phyloP scores from a whole-genome alignment of 495 filamentous ascomycete species.

The Melanomma pulvis-pyrius region DNA sequence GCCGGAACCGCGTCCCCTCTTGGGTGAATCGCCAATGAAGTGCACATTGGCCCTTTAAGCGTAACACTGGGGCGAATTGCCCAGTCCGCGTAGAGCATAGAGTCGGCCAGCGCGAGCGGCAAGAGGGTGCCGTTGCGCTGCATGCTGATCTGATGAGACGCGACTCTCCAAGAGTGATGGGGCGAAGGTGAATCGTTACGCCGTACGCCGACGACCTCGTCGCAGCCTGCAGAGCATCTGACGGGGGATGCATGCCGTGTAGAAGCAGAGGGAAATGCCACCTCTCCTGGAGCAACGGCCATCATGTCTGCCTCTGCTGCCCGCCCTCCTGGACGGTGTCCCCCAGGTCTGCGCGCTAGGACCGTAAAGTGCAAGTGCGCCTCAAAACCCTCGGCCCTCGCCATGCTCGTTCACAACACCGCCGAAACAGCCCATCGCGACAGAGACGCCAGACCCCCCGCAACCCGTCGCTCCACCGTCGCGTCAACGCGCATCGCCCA shows the following conservation, averaged over 20 bases:
- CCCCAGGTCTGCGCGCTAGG: not conserved
- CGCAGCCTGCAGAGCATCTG: not conserved
- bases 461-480: conserved; percentile 16
- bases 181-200: not conserved
- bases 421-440: conserved; percentile 14
- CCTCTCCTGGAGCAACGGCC: not conserved
- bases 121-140: too few species aligned
- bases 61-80: too few species aligned
- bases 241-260: not conserved
- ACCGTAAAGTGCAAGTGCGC: conserved; percentile 27
- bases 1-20: not conserved
- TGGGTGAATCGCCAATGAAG: not conserved
- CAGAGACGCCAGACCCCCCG: conserved; percentile 3
- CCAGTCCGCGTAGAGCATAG: too few species aligned
- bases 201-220: not conserved
- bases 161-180: not conserved
- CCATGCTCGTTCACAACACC: conserved; percentile 17
- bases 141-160: not conserved
- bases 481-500: not conserved
- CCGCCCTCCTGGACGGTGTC: not conserved
- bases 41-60: too few species aligned
- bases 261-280: not conserved
- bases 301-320: not conserved
- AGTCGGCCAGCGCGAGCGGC: too few species aligned
- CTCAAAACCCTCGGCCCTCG: conserved; percentile 16